Evolutionary conservation across 192 early-diverging fungal species (phyloP).

Genomic region (Coemansia guatemalensis): DNA sequence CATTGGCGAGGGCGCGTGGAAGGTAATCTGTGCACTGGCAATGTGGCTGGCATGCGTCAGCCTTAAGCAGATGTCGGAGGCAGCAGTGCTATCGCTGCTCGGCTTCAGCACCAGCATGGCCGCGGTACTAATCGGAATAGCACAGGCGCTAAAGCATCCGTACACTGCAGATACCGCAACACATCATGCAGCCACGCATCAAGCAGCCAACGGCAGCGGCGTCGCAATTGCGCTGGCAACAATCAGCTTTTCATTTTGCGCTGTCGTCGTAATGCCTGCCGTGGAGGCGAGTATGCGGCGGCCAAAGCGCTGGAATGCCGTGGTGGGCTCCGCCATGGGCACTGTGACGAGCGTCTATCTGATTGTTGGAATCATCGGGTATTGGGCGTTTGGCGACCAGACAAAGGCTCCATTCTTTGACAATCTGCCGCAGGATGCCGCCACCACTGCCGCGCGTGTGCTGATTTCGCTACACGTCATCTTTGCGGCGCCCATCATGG

Average conservation of each 20-base stretch:
- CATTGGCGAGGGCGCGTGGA: constrained; percentile 58
- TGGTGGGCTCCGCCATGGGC: constrained; percentile 60
- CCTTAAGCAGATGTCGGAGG: constrained; percentile 78
- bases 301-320: constrained; percentile 64
- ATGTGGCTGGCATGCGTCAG: constrained; percentile 70
- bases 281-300: constrained; percentile 75
- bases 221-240: constrained; percentile 72
- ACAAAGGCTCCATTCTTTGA: constrained; percentile 64
- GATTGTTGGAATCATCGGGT: constrained; percentile 68
- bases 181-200: constrained; percentile 32
- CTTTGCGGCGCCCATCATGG: constrained; percentile 75
- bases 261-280: constrained; percentile 77
- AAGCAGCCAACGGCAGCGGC: constrained; percentile 53
- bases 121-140: constrained; percentile 64
- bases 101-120: constrained; percentile 72
- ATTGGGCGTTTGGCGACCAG: constrained; percentile 68
- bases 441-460: constrained; percentile 61
- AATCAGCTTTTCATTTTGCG: constrained; percentile 77
- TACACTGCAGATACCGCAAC: constrained; percentile 13
- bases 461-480: constrained; percentile 82
- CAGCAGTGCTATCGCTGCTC: constrained; percentile 66
- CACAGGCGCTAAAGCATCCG: constrained; percentile 53
- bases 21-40: constrained; percentile 57
- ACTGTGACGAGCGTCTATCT: constrained; percentile 69
- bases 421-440: constrained; percentile 62